phyloP scores from a whole-genome alignment of 2,329 filamentous ascomycete genomes.

The Botrytis pseudocinerea region DNA sequence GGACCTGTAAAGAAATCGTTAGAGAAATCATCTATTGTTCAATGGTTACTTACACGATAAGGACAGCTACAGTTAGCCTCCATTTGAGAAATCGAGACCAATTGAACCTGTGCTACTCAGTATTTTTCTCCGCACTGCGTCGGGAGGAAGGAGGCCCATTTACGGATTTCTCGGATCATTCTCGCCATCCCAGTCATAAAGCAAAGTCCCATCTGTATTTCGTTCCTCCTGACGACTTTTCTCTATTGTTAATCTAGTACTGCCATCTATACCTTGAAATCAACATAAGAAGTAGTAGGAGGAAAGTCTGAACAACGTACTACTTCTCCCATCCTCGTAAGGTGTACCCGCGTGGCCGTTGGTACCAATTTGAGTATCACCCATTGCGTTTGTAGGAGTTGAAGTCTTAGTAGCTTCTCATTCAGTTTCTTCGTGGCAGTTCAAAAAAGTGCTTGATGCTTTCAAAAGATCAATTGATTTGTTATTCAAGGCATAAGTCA shows the following conservation, averaged over 20 bases:
- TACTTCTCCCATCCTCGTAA: background rate
- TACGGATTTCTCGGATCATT: slow-evolving; percentile 16
- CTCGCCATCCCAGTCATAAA: slow-evolving; percentile 13
- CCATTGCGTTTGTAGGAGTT: background rate
- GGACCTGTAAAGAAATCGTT: slow-evolving; percentile 34
- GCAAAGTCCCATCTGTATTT: slow-evolving; percentile 15
- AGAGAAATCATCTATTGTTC: background rate
- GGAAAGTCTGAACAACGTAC: background rate
- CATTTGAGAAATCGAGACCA: slow-evolving; percentile 12
- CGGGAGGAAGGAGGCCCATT: background rate
- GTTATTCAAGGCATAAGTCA: background rate
- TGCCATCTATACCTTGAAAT: background rate
- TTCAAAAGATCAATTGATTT: background rate
- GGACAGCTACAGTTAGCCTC: slow-evolving; percentile 14
- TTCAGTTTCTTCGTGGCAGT: background rate
- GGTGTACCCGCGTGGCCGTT: background rate
- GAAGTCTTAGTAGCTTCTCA: too few relatives aligned
- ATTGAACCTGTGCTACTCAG: slow-evolving; percentile 3
- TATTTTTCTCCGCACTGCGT: background rate
- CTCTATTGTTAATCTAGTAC: background rate
- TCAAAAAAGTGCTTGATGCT: background rate
- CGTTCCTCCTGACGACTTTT: background rate
- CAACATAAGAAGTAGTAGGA: background rate
- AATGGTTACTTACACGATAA: background rate
- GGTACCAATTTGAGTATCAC: background rate